phyloP scores from a whole-genome alignment of 2,329 filamentous ascomycete species.

The Boeremia exigua region DNA sequence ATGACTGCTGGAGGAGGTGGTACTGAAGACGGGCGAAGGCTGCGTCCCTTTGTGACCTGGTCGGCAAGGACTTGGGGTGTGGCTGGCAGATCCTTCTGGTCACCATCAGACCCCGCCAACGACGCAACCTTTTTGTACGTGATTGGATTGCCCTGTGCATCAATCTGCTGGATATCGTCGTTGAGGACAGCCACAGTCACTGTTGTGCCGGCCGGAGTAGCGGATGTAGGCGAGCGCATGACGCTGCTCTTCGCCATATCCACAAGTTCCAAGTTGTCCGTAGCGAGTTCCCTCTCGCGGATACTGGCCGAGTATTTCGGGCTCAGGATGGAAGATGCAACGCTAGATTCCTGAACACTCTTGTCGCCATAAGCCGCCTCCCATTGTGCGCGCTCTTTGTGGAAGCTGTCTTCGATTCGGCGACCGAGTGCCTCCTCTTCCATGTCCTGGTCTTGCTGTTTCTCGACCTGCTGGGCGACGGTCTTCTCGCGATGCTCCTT shows the following conservation, averaged over 20 bases:
- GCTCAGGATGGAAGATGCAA: slow-evolving; percentile 50
- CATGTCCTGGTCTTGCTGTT: slow-evolving; percentile 64
- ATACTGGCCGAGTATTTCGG: slow-evolving; percentile 44
- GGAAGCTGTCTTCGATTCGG: slow-evolving; percentile 67
- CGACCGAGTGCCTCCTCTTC: slow-evolving; percentile 75
- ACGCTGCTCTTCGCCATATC: slow-evolving; percentile 57
- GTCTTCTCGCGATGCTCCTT: slow-evolving; percentile 58
- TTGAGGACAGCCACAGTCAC: slow-evolving; percentile 62
- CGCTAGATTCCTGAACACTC: slow-evolving; percentile 57
- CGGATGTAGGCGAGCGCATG: slow-evolving; percentile 43
- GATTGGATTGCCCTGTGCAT: slow-evolving; percentile 38
- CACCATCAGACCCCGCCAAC: background rate
- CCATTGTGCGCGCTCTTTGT: slow-evolving; percentile 72
- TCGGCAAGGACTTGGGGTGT: slow-evolving; percentile 13
- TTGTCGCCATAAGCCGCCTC: slow-evolving; percentile 77
- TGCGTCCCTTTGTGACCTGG: slow-evolving; percentile 17
- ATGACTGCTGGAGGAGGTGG: slow-evolving; percentile 62
- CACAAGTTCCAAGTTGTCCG: slow-evolving; percentile 62
- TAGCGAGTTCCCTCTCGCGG: slow-evolving; percentile 45
- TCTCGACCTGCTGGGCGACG: slow-evolving; percentile 54
- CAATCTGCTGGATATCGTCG: slow-evolving; percentile 55
- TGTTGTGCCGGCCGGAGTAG: slow-evolving; percentile 47
- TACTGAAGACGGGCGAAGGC: slow-evolving; percentile 40
- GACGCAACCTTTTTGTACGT: slow-evolving; percentile 4
- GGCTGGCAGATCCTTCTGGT: slow-evolving; percentile 7